Conservation (phyloP, 768 basidiomycete genomes). For the Lentinula edodes region DNA sequence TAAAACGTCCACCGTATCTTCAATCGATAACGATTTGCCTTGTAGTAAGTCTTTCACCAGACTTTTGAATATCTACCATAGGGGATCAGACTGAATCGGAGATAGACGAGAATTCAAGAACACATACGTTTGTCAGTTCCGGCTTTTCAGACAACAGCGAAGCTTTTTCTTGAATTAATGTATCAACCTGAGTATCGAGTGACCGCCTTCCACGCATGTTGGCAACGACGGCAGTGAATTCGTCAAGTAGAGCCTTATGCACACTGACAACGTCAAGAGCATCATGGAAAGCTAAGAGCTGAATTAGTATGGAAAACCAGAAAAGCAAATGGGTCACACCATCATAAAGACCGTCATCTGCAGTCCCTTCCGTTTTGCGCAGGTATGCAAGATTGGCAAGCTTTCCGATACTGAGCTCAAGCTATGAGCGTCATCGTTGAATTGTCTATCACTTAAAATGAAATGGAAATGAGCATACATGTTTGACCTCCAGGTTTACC, state of each 20-base stretch:
- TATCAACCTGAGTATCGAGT: conserved; percentile 64
- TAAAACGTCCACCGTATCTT: conserved; percentile 79
- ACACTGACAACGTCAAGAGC: conserved; percentile 84
- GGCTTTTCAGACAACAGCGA: conserved; percentile 36
- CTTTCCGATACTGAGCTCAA: conserved; percentile 90
- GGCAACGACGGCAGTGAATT: conserved; percentile 49
- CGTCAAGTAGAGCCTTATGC: conserved; percentile 61
- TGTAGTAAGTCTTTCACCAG: conserved; percentile 65
- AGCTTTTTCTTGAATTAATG: conserved; percentile 52
- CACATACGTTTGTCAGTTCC: conserved; percentile 47
- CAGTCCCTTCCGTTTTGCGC: conserved; percentile 44
- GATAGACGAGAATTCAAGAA: background rate
- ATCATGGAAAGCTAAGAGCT: conserved; percentile 69
- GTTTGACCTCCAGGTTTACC: conserved; percentile 60
- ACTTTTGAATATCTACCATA: conserved; percentile 59
- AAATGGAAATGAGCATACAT: conserved; percentile 44
- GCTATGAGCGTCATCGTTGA: conserved; percentile 34
- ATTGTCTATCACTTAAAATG: background rate
- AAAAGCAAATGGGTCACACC: conserved; percentile 29
- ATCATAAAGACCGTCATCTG: conserved; percentile 51
- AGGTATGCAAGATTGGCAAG: conserved; percentile 76
- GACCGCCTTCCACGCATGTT: conserved; percentile 54
- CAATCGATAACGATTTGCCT: conserved; percentile 67
- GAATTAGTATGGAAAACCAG: conserved; percentile 1
- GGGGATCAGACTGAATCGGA: background rate